Percentiles rank a stretch among this genome's conserved stretches.
Evolutionary conservation across 2,329 filamentous ascomycete genomes (phyloP).

Genomic region (Thelonectria blattea): DNA sequence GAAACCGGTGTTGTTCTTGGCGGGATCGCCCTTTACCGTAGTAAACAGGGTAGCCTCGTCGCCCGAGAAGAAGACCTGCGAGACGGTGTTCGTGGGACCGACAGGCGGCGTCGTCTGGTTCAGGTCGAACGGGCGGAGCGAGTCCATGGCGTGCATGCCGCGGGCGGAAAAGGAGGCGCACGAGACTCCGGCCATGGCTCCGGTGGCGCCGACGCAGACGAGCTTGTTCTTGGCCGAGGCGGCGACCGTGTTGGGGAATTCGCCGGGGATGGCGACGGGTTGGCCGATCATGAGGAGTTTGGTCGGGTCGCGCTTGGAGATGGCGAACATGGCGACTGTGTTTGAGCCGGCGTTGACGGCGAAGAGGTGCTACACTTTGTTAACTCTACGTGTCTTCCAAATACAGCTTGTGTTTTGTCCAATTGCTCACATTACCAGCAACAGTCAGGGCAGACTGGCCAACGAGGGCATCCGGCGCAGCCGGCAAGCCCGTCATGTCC

Average conservation of each 20-base stretch:
- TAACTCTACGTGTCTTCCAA: no score
- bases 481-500: constrained; percentile 43
- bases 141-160: constrained; percentile 53
- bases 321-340: constrained; percentile 56
- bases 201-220: constrained; percentile 55
- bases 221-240: constrained; percentile 50
- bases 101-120: constrained; percentile 63
- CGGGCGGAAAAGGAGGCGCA: constrained; percentile 48
- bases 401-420: no score
- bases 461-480: constrained; percentile 56
- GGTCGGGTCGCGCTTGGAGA: constrained; percentile 49
- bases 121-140: constrained; percentile 54
- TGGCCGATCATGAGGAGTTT: constrained; percentile 51
- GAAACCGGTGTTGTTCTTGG: constrained; percentile 62
- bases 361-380: constrained; percentile 55
- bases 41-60: constrained; percentile 59
- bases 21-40: constrained; percentile 66
- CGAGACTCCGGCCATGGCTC: constrained; percentile 51
- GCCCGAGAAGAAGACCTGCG: constrained; percentile 64
- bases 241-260: constrained; percentile 60
- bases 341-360: constrained; percentile 61
- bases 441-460: constrained; percentile 58
- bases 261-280: constrained; percentile 52
- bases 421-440: constrained; percentile 46
- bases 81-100: constrained; percentile 64